Percentiles rank a stretch among this genome's conserved stretches.
Conservation (phyloP, 2,329 filamentous ascomycete genomes). For the Purpureocillium takamizusanense region DNA sequence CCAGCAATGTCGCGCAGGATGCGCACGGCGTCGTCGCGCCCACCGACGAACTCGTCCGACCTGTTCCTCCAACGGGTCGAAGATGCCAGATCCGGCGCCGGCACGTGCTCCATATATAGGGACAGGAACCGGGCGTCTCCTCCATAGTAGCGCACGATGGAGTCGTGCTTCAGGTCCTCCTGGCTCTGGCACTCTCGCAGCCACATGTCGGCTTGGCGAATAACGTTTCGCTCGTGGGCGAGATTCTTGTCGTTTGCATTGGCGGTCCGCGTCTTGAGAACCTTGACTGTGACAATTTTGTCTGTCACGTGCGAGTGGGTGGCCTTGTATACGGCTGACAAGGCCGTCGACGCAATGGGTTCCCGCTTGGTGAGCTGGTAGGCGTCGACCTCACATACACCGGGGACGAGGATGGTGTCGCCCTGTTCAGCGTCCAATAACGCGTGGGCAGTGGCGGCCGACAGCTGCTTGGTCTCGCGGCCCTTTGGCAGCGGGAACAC, state of each 20-base stretch:
- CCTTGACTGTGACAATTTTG: conserved; percentile 50
- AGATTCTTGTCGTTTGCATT: conserved; percentile 33
- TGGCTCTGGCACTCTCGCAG: conserved; percentile 48
- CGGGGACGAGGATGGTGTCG: conserved; percentile 39
- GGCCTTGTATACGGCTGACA: conserved; percentile 48
- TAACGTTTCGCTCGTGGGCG: conserved; percentile 44
- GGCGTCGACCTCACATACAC: conserved; percentile 40
- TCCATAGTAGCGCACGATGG: conserved; percentile 49
- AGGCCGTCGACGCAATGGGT: conserved; percentile 44
- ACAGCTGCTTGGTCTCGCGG: conserved; percentile 37
- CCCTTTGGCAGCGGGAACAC: conserved; percentile 42
- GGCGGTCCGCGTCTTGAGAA: conserved; percentile 43
- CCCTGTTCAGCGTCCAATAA: conserved; percentile 41
- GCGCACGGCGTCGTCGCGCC: conserved; percentile 36
- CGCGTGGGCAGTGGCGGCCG: conserved; percentile 35
- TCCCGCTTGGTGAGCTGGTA: conserved; percentile 48
- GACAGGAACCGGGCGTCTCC: conserved; percentile 52
- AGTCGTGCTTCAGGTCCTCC: conserved; percentile 44
- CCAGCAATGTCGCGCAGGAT: conserved; percentile 45
- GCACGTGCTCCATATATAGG: conserved; percentile 53
- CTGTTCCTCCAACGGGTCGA: conserved; percentile 39
- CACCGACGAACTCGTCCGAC: conserved; percentile 40
- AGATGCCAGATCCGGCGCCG: conserved; percentile 44
- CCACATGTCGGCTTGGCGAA: conserved; percentile 52
- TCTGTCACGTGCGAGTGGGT: conserved; percentile 43